Base-by-base conservation (phyloP, 2,329 filamentous ascomycete species). In the Venturia effusa region DNA sequence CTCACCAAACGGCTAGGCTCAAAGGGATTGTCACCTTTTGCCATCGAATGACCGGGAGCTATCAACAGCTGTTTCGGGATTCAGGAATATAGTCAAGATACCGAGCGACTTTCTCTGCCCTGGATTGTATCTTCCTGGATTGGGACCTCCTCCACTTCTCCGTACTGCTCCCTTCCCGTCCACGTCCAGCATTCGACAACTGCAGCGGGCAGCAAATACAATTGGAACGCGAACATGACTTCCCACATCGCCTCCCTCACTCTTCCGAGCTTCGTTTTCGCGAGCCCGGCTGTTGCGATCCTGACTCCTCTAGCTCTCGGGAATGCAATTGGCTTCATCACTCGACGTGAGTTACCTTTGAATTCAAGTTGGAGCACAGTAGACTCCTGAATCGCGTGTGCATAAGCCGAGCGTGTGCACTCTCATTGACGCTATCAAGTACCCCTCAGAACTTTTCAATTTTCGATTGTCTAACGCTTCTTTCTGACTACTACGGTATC, bases 191-290 rank as follows among this genome's bases (percentile, higher is more conserved):
- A 17, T 22, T 57, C 34, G 51, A 57, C 15, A 57, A n/a, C n/a
- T n/a, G n/a, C n/a, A n/a, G n/a, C n/a, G n/a, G 22, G 22, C 45
- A 27, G 11, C 45, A 51, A 51, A 51, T 24, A 51, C 45, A 27
- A 39, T 11, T 10, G n/a, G n/a, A n/a, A n/a, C n/a, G n/a, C n/a
- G n/a, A 57, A 34, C 55, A 95, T 94, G 90, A 92, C 89, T 13
- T 86, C 89, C 67, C 88, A 88, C 74, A 84, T 94, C 66, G 86
- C 89, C n/a, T 86, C 84, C 45, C 76, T 95, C 67, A 92, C 89
- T 27, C 80, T 96, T 22, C 90, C 91, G 1, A 77, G 81, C 59
- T 79, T 83, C 68, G 76, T 92, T 67, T 92, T 95, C 74, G 81
- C 85, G 70, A 86, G 84, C 72, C 85, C 89, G 4, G 86, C 89